These are phyloP conservation scores for Leptographium wingfieldii DNA, from an alignment of 2,329 filamentous ascomycete species.

Conservation along the genomic window DNA sequence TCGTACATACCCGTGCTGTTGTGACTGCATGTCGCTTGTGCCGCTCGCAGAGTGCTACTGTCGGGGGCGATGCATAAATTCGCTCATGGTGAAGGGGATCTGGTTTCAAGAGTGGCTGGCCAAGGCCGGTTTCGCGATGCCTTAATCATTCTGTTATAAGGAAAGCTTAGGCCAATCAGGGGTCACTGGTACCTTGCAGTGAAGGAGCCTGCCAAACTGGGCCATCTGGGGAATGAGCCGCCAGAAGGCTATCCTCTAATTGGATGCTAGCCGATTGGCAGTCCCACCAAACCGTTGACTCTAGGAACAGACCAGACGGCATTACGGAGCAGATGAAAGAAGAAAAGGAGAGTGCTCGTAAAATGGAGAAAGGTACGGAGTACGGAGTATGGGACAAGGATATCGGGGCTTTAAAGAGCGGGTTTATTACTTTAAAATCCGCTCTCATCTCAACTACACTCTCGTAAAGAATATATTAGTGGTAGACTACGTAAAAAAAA, in stretches of 20 bases:
- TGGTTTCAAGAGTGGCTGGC: background rate
- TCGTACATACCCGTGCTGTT: too few species aligned
- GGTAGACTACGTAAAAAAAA: too few species aligned
- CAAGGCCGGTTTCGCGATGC: background rate
- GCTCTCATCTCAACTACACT: too few species aligned
- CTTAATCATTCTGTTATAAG: too few species aligned
- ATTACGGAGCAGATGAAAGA: background rate
- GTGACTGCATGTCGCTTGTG: too few species aligned
- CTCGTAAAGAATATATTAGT: too few species aligned
- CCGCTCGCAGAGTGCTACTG: too few species aligned
- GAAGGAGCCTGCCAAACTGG: background rate
- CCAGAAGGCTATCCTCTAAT: background rate
- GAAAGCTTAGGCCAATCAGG: background rate
- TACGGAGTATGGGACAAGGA: too few species aligned
- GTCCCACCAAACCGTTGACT: background rate
- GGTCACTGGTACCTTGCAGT: background rate
- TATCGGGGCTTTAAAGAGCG: too few species aligned
- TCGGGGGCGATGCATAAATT: too few species aligned
- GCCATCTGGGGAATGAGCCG: background rate
- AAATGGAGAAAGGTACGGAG: background rate
- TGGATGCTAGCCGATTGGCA: background rate
- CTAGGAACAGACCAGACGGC: background rate
- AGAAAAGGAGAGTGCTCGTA: background rate
- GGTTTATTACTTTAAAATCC: too few species aligned
- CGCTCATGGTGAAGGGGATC: too few species aligned